Conservation (phyloP, 2,329 filamentous ascomycete genomes). For the Exophiala sp. region DNA sequence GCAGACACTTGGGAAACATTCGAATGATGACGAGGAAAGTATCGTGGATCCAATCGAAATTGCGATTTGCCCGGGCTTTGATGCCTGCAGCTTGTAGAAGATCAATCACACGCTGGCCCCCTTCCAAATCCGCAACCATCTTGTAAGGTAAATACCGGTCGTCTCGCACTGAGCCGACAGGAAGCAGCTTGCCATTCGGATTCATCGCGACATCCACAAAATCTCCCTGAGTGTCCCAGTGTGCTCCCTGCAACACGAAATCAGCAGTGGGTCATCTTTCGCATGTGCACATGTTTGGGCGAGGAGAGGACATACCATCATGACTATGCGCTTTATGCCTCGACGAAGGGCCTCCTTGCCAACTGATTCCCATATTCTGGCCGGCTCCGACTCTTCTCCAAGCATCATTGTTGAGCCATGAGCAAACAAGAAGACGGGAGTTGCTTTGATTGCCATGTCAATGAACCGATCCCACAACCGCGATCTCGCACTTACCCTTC, state of each 20-base stretch:
- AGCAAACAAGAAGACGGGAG: constrained; percentile 64
- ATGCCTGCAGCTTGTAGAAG: constrained; percentile 53
- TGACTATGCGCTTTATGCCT: constrained; percentile 60
- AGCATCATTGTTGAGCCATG: constrained; percentile 72
- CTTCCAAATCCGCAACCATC: constrained; percentile 57
- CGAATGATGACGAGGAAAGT: constrained; percentile 65
- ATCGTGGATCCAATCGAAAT: constrained; percentile 69
- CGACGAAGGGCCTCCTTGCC: constrained; percentile 60
- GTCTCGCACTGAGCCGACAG: constrained; percentile 64
- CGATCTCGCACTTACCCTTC: no score
- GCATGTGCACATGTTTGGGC: no score
- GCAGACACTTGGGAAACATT: constrained; percentile 58
- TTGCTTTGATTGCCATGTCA: no score
- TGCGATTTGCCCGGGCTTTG: constrained; percentile 49
- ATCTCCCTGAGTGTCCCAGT: constrained; percentile 59
- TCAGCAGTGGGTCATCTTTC: constrained; percentile 68
- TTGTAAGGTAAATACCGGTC: constrained; percentile 62
- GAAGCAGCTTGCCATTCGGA: constrained; percentile 58
- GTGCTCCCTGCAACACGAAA: constrained; percentile 63
- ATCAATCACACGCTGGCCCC: constrained; percentile 47
- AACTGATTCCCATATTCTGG: constrained; percentile 62
- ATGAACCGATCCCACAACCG: no score
- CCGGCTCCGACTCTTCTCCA: constrained; percentile 60
- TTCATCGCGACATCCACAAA: constrained; percentile 60
- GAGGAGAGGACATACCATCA: constrained; percentile 53